Conservation (phyloP, 768 basidiomycete species). For the Pleurotus djamor region DNA sequence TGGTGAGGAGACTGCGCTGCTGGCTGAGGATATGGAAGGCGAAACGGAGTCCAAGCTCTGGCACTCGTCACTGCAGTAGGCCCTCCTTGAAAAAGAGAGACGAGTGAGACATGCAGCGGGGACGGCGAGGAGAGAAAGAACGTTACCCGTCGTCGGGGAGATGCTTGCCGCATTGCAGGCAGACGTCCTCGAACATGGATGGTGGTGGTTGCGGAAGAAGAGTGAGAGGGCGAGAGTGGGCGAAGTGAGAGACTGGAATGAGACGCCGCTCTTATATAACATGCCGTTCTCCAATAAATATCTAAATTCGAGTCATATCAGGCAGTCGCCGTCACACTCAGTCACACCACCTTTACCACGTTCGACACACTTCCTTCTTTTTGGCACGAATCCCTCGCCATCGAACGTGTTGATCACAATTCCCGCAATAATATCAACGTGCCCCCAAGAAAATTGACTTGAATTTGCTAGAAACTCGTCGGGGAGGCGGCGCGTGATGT, state of each 20-base stretch:
- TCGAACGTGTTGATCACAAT: too few relatives aligned
- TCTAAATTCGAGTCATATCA: too few relatives aligned
- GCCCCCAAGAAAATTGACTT: too few relatives aligned
- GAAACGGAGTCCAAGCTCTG: slow-evolving; percentile 61
- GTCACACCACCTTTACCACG: too few relatives aligned
- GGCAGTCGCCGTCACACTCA: too few relatives aligned
- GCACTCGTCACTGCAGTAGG: slow-evolving; percentile 73
- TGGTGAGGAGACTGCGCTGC: slow-evolving; percentile 70
- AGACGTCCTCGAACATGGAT: slow-evolving; percentile 77
- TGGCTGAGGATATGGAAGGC: slow-evolving; percentile 64
- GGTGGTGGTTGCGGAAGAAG: slow-evolving; percentile 9
- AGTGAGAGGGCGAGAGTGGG: slow-evolving; percentile 10
- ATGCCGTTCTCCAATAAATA: too few relatives aligned
- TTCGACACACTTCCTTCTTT: too few relatives aligned
- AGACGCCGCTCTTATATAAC: slow-evolving; percentile 8
- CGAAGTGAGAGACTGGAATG: neutral
- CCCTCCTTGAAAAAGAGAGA: slow-evolving; percentile 36
- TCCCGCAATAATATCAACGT: too few relatives aligned
- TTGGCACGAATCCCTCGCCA: too few relatives aligned
- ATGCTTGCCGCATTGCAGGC: slow-evolving; percentile 68
- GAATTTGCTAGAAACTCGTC: too few relatives aligned
- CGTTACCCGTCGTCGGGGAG: slow-evolving; percentile 62
- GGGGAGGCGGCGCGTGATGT: too few relatives aligned
- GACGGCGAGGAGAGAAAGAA: slow-evolving; percentile 12
- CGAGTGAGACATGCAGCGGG: slow-evolving; percentile 13